Percentiles rank a stretch among this genome's conserved stretches.
Evolutionary conservation across 805 yeast species (phyloP).

Genomic region (Debaryomyces castellii): DNA sequence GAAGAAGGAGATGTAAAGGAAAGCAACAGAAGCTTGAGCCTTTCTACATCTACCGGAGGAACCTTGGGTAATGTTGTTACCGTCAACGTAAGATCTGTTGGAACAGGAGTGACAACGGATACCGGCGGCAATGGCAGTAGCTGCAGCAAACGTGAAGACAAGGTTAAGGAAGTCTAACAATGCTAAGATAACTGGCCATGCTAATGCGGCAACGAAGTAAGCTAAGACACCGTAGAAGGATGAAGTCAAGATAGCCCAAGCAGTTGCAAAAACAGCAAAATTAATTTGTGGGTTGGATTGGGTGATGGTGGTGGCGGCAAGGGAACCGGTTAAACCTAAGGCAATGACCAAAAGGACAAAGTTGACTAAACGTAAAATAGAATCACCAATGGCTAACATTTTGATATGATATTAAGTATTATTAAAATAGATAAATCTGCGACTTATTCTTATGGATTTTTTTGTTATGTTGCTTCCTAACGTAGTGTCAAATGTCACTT

Average conservation of each 20-base stretch:
- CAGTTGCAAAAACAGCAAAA: slow-evolving; percentile 83
- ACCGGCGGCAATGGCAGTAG: slow-evolving; percentile 90
- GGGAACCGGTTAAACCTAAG: slow-evolving; percentile 87
- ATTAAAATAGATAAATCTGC: not conserved
- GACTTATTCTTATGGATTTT: slow-evolving; percentile 1
- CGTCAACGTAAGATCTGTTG: slow-evolving; percentile 60
- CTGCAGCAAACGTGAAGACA: slow-evolving; percentile 92
- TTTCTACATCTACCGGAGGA: slow-evolving; percentile 86
- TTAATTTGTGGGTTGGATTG: slow-evolving; percentile 78
- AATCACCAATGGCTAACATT: slow-evolving; percentile 73
- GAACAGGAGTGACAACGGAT: slow-evolving; percentile 84
- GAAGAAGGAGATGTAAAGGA: slow-evolving; percentile 81
- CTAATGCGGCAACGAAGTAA: slow-evolving; percentile 71
- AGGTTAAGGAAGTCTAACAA: slow-evolving; percentile 81
- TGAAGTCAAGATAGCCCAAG: slow-evolving; percentile 81
- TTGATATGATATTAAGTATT: not conserved
- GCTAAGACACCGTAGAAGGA: slow-evolving; percentile 79
- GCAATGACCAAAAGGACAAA: slow-evolving; percentile 74
- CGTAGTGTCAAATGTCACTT: not conserved
- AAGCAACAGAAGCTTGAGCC: slow-evolving; percentile 82
- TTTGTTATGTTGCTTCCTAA: not conserved
- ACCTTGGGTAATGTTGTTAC: slow-evolving; percentile 74
- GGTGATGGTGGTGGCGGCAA: slow-evolving; percentile 59
- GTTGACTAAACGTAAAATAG: slow-evolving; percentile 70
- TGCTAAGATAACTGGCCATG: slow-evolving; percentile 82